phyloP scores from a whole-genome alignment of 2,329 filamentous ascomycete species.

The Diaporthe sp. region DNA sequence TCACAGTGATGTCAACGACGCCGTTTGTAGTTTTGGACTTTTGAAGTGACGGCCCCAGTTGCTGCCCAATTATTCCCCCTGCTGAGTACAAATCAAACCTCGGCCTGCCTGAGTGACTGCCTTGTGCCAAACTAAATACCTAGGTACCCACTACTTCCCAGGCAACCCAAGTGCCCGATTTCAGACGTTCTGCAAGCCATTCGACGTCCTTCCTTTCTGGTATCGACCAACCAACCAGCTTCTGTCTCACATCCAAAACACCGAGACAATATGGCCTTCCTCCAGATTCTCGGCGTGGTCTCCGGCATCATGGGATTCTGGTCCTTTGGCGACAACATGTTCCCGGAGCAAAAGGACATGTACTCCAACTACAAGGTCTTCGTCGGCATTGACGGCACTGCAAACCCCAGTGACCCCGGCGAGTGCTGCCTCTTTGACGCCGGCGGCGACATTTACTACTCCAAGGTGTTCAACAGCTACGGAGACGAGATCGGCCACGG shows the following conservation, averaged over 20 bases:
- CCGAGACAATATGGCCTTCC: neutral
- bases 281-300: neutral
- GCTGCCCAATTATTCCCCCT: neutral
- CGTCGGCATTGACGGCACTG: neutral
- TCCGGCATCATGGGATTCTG: neutral
- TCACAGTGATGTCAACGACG: neutral
- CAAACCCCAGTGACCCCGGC: neutral
- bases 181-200: neutral
- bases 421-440: neutral
- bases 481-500: neutral
- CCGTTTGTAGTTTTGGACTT: neutral
- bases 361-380: slow-evolving; percentile 12
- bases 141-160: neutral
- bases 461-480: neutral
- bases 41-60: neutral
- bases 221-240: neutral
- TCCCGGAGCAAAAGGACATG: neutral
- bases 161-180: neutral
- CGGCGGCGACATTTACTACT: neutral
- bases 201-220: neutral
- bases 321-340: slow-evolving; percentile 8
- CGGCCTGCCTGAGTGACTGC: neutral
- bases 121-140: neutral
- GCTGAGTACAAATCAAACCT: neutral
- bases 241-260: too few species aligned